These are phyloP conservation scores for Chlamydomonas incerta DNA, from an alignment of 139 green algal genomes.

Conservation along the genomic window DNA sequence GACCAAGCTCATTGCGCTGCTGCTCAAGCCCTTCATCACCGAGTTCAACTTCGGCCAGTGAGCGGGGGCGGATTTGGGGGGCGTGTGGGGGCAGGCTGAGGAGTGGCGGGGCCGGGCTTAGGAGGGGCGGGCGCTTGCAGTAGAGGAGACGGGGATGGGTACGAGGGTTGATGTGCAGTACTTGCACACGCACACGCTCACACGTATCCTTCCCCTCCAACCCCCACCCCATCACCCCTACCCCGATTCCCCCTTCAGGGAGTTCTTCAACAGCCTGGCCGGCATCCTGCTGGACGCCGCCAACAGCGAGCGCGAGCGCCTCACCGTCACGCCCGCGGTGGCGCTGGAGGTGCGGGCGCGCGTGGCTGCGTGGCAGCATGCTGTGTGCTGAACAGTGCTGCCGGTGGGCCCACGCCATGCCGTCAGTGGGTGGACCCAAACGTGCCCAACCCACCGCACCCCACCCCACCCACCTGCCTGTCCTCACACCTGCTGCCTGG, in stretches of 20 bases:
- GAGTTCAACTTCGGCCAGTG: neutral
- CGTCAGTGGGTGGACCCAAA: no score
- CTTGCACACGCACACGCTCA: no score
- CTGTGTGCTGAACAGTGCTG: no score
- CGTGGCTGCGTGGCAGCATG: neutral
- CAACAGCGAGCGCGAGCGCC: neutral
- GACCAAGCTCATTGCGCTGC: slow-evolving; percentile 1
- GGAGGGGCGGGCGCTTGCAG: no score
- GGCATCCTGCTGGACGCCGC: neutral
- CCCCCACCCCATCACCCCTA: no score
- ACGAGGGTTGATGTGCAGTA: no score
- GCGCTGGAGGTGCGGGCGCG: neutral
- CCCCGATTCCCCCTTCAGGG: neutral
- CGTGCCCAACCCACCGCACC: no score
- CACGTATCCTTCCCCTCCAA: no score
- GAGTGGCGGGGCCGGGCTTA: no score
- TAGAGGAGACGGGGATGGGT: no score
- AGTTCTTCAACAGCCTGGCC: slow-evolving; percentile 4
- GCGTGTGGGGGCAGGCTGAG: no score
- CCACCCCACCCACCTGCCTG: neutral
- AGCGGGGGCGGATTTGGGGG: neutral
- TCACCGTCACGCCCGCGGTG: slow-evolving; percentile 4
- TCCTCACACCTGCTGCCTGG: neutral
- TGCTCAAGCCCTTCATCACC: slow-evolving; percentile 22
- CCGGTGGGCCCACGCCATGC: no score